phyloP scores from a whole-genome alignment of 768 basidiomycete genomes.

The Agrocybe praecox region DNA sequence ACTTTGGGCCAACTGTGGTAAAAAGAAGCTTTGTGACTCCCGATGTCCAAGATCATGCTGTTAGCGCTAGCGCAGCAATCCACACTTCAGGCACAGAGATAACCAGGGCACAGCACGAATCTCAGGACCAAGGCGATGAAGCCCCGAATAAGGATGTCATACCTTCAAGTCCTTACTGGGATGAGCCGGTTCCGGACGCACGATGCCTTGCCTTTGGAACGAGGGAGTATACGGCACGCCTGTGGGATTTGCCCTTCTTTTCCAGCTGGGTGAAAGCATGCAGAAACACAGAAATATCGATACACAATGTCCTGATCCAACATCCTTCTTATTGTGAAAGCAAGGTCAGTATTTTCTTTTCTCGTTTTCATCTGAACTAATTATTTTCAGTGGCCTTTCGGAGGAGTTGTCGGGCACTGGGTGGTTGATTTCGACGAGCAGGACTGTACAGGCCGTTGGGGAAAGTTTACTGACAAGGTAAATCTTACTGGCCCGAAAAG shows the following conservation, averaged over 20 bases:
- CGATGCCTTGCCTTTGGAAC: constrained; percentile 29
- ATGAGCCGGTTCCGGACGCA: constrained; percentile 18
- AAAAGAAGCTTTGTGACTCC: neutral
- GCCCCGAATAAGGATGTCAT: neutral
- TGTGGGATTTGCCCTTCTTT: constrained; percentile 28
- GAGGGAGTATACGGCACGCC: constrained; percentile 30
- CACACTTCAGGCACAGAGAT: neutral
- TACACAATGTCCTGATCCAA: constrained; percentile 23
- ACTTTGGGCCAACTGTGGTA: neutral
- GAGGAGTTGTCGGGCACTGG: constrained; percentile 33
- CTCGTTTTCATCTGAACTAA: neutral
- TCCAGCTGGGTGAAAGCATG: constrained; percentile 27
- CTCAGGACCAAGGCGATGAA: neutral
- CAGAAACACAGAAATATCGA: constrained; percentile 25
- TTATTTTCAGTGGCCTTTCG: constrained; percentile 28
- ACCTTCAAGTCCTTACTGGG: constrained; percentile 21
- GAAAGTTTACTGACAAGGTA: constrained; percentile 29
- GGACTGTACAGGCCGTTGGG: constrained; percentile 32
- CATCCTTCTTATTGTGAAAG: constrained; percentile 30
- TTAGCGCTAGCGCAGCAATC: neutral
- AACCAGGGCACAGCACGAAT: neutral
- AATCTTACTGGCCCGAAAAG: neutral
- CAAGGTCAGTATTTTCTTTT: constrained; percentile 20
- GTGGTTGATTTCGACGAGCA: constrained; percentile 24
- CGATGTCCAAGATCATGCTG: neutral